phyloP scores from a whole-genome alignment of 2,329 filamentous ascomycete genomes.

The Zopfia rhizophila region DNA sequence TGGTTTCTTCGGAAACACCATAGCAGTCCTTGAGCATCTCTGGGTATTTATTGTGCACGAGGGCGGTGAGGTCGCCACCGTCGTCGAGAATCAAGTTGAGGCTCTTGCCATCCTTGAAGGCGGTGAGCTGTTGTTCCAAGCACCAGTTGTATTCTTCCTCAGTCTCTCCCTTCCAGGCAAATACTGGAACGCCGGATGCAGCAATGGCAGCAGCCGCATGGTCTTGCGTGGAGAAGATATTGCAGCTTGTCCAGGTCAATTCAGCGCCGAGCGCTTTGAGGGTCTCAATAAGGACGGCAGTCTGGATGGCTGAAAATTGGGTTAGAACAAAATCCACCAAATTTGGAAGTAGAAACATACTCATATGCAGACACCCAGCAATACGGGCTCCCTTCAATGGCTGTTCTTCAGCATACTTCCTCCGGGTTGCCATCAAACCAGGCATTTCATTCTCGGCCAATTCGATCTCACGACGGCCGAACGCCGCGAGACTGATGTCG shows the following conservation, averaged over 20 bases:
- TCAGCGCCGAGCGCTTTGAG: slow-evolving; percentile 93
- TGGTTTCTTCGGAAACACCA: slow-evolving; percentile 99
- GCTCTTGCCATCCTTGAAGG: slow-evolving; percentile 96
- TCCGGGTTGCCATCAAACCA: slow-evolving; percentile 93
- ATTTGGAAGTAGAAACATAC: slow-evolving; percentile 56
- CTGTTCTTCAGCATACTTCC: slow-evolving; percentile 92
- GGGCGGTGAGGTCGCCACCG: slow-evolving; percentile 93
- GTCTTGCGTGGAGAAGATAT: slow-evolving; percentile 99
- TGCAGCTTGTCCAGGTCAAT: slow-evolving; percentile 99
- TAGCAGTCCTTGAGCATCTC: slow-evolving; percentile 98
- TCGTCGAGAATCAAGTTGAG: slow-evolving; percentile 99
- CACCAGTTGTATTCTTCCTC: slow-evolving; percentile 99
- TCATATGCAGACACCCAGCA: slow-evolving; percentile 99
- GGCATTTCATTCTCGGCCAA: slow-evolving; percentile 94
- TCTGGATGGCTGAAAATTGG: slow-evolving; percentile 80
- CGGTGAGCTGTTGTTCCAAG: slow-evolving; percentile 94
- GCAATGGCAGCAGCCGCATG: slow-evolving; percentile 98
- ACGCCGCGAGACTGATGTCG: slow-evolving; percentile 95
- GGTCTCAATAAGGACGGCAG: slow-evolving; percentile 98
- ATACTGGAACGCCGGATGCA: slow-evolving; percentile 89
- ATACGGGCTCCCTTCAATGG: slow-evolving; percentile 94
- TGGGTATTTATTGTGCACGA: slow-evolving; percentile 98
- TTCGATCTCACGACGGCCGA: slow-evolving; percentile 99
- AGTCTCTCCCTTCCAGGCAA: slow-evolving; percentile 89
- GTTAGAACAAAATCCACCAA: slow-evolving; percentile 23